Conservation (phyloP, 2,329 filamentous ascomycete species). For the Calonectria henricotiae region DNA sequence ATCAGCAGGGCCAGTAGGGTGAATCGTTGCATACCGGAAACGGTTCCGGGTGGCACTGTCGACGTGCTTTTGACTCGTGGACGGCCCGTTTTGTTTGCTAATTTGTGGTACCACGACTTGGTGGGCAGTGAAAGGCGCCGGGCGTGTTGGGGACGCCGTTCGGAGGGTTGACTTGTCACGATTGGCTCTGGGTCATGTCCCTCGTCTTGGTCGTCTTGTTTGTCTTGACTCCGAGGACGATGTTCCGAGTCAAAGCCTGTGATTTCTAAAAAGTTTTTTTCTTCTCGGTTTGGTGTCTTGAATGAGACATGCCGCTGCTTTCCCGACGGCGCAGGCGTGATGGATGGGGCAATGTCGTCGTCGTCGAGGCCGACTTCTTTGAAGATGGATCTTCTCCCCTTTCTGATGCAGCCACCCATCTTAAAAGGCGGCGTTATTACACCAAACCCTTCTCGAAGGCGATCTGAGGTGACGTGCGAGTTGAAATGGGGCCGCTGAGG, state of each 20-base stretch:
- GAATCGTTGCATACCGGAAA: slow-evolving; percentile 63
- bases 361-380: slow-evolving; percentile 67
- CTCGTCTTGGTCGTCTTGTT: slow-evolving; percentile 30
- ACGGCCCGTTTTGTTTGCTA: slow-evolving; percentile 59
- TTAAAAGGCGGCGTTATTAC: slow-evolving; percentile 59
- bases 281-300: slow-evolving; percentile 46
- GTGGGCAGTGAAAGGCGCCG: slow-evolving; percentile 45
- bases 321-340: slow-evolving; percentile 34
- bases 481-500: slow-evolving; percentile 67
- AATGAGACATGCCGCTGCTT: slow-evolving; percentile 42
- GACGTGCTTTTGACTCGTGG: slow-evolving; percentile 64
- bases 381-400: slow-evolving; percentile 69
- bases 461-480: slow-evolving; percentile 67
- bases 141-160: slow-evolving; percentile 32
- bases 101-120: slow-evolving; percentile 63
- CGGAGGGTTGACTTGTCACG: slow-evolving; percentile 3
- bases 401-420: slow-evolving; percentile 65
- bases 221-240: slow-evolving; percentile 19
- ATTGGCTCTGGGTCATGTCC: slow-evolving; percentile 29
- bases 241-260: slow-evolving; percentile 44
- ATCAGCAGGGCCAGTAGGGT: slow-evolving; percentile 68
- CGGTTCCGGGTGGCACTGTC: slow-evolving; percentile 62
- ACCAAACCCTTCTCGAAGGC: slow-evolving; percentile 66
- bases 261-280: slow-evolving; percentile 55
- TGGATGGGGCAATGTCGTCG: slow-evolving; percentile 50